Conservation (phyloP, 129 eudicot species). For the Cynara cardunculus region DNA sequence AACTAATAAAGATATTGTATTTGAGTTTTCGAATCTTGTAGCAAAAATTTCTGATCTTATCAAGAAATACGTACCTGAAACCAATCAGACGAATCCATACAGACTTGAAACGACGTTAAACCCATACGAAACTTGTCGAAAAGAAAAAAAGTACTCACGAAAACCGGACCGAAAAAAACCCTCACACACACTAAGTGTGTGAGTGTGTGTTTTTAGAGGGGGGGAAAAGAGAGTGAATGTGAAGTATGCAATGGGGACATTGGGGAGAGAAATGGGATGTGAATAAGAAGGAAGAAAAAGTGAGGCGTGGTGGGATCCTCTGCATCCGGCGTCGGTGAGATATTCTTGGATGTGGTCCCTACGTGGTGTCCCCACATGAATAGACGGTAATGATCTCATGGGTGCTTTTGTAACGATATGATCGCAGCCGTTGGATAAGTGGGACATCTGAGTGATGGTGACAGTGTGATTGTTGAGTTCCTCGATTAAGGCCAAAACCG, state of each 20-base stretch:
- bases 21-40: background rate
- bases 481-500: conserved; percentile 53
- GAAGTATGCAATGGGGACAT: conserved; percentile 23
- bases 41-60: background rate
- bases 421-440: conserved; percentile 4
- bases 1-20: background rate
- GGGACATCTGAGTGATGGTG: conserved; percentile 57
- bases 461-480: conserved; percentile 61
- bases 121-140: conserved; percentile 31
- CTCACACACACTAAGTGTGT: conserved; percentile 27
- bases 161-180: conserved; percentile 3
- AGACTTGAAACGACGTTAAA: conserved; percentile 84
- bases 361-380: background rate
- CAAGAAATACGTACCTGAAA: conserved; percentile 47
- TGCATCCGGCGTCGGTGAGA: conserved; percentile 46
- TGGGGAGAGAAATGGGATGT: conserved; percentile 28
- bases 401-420: background rate
- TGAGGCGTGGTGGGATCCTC: conserved; percentile 34
- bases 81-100: conserved; percentile 95
- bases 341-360: conserved; percentile 32
- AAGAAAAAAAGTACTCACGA: background rate
- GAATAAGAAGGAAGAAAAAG: conserved; percentile 82
- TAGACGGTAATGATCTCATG: conserved; percentile 5
- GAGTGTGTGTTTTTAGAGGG: conserved; percentile 12
- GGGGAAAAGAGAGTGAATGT: conserved; percentile 15